Evolutionary conservation across 1,284 basidiomycete genomes (phyloP), one percentile per base, ranked within the genome.

Genomic region (Trichosporon asahii): DNA sequence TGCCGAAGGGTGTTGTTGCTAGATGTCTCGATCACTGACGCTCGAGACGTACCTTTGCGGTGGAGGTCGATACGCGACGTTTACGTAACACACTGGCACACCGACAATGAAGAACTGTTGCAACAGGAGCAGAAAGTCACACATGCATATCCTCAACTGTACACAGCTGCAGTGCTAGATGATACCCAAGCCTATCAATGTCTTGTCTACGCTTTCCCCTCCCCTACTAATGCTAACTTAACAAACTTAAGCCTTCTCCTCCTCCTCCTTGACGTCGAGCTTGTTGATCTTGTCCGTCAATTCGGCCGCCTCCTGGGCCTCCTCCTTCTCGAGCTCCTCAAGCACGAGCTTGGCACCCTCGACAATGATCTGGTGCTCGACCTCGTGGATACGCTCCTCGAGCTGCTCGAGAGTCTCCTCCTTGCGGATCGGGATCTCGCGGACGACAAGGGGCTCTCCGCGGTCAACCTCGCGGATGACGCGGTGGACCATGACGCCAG

Each of bases 391-490:
- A 73, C 92, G 86, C 75, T 86, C 86, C 79, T 95, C 93, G 74
- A 96, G 90, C 57, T 85, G 86, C 72, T 91, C 91, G 69, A 92
- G 82, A 5, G 88, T 84, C 75, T 98, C 95, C 12, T 88, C 91
- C 66, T 90, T 85, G 73, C 85, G 83, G 69, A 97, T 90, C 73
- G 88, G 87, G 12, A 99, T 88, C 78, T 94, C 88, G 70, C 88
- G 85, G 61, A 95, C 90, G 31, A 98, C 82, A 46, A 99, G 79
- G 0, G 96, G 95, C 78, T 92, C 89, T 0, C 96, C 97, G 6
- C 90, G 88, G 83, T 99, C 97, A 12, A 99, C 95, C 79, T 96
- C 93, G 72, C 90, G 90, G 35, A 98, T 90, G 15, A 98, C 96
- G 40, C 90, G 88, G 84, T 99, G 96, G 0, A 98, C 90, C 96